A percentile compares a stretch with the other conserved stretches of the same genome.
Evolutionary conservation across 805 yeast genomes (phyloP).

Genomic region (Yamadazyma philogaea): DNA sequence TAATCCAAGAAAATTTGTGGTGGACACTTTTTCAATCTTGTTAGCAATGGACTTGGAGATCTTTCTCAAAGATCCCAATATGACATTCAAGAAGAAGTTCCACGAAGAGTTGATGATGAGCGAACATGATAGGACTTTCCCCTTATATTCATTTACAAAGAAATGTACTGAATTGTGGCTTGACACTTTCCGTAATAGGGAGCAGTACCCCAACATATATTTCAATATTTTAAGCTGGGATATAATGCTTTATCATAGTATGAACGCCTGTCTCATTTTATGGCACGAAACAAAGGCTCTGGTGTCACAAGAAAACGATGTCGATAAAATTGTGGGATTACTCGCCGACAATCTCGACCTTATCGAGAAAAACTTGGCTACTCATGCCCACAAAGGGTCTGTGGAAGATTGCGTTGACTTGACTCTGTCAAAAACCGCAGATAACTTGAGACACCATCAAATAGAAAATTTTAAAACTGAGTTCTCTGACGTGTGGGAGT

Average conservation of each 20-base stretch:
- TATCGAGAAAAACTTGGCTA: constrained; percentile 22
- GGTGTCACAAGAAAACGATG: constrained; percentile 43
- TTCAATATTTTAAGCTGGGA: constrained; percentile 49
- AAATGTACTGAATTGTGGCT: constrained; percentile 37
- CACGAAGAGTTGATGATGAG: constrained; percentile 67
- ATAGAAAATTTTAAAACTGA: constrained; percentile 37
- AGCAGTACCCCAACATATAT: constrained; percentile 36
- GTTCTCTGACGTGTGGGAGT: constrained; percentile 43
- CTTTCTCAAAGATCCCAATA: constrained; percentile 55
- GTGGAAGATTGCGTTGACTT: constrained; percentile 47
- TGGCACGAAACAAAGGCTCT: constrained; percentile 65
- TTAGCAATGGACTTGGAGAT: constrained; percentile 52
- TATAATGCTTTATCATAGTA: constrained; percentile 51
- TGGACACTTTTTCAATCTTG: constrained; percentile 45
- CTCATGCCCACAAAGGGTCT: constrained; percentile 16
- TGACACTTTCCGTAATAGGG: constrained; percentile 26
- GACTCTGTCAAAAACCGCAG: constrained; percentile 41
- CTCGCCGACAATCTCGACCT: constrained; percentile 30
- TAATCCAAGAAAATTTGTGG: constrained; percentile 41
- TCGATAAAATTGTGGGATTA: constrained; percentile 47
- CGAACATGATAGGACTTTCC: constrained; percentile 47
- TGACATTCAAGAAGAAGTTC: constrained; percentile 58
- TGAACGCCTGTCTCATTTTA: constrained; percentile 54
- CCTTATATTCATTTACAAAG: constrained; percentile 41
- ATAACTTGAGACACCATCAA: constrained; percentile 54